Base-by-base conservation (phyloP, 352 stramenopile genomes). In the Phytophthora pistaciae region DNA sequence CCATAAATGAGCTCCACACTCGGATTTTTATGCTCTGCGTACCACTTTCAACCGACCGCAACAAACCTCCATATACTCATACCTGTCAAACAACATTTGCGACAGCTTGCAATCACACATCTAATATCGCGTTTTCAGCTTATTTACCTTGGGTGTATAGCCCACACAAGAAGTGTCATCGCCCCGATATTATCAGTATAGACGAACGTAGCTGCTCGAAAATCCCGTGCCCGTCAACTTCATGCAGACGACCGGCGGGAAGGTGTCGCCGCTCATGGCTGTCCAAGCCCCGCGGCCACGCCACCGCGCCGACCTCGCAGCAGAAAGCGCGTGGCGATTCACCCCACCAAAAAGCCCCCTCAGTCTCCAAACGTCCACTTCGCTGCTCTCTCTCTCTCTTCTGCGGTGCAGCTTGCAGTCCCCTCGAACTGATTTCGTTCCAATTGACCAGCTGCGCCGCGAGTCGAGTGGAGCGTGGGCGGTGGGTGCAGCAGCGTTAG, bases 401-500 rank as follows among this genome's bases (percentile, higher is more conserved):
- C 44, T n/a, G 16, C 29, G 29, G 29, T 9, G 29, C 29, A 33
- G 29, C 25, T 2, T 33, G 29, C 29, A 33, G 18, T 21, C 44
- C 7, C n/a, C 44, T 29, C 14, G 27, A 23, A 42, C 55, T 74
- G 60, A 74, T 64, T 71, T 44, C 40, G 49, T 75, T 75, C 57
- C 46, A 6, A 33, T 68, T 57, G 57, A 40, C 57, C 64, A 76
- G 56, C 64, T 73, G 64, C 56, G 14, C n/a, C 53, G 50, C 25
- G 55, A 40, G 5, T 16, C 36, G 36, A 44, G 13, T 11, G 36
- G 36, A 44, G 53, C 58, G 40, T 29, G 29, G 44, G 62, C 58
- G 42, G 16, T 77, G 65, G 66, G 70, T 74, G 69, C 64, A 73
- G 58, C 50, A 42, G 14, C 64, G 52, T 73, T 64, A 64, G 69